Evolutionary conservation across 2,329 filamentous ascomycete species (phyloP).

Genomic region (Penicillium sp.): DNA sequence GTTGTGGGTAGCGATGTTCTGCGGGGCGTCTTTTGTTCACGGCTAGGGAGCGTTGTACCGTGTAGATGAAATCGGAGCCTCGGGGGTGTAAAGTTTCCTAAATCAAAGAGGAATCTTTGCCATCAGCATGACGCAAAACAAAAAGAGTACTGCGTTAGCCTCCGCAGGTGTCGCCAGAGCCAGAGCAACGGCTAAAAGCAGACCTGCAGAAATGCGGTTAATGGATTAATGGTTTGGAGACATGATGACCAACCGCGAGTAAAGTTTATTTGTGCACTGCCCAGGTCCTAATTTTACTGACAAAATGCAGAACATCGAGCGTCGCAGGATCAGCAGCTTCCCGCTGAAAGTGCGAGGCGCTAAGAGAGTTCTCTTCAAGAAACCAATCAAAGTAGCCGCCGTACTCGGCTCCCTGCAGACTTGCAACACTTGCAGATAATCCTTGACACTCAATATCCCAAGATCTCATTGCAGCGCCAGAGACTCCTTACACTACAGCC

Average conservation of each 20-base stretch:
- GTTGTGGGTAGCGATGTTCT: neutral
- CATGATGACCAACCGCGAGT: too few species aligned
- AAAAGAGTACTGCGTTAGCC: too few species aligned
- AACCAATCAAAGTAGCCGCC: slow-evolving; percentile 16
- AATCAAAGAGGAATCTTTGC: too few species aligned
- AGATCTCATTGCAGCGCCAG: neutral
- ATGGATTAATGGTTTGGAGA: too few species aligned
- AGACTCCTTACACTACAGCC: neutral
- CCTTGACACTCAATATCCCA: neutral
- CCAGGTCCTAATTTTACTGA: neutral
- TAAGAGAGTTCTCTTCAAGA: slow-evolving; percentile 1
- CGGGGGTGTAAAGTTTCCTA: too few species aligned
- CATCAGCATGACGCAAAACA: too few species aligned
- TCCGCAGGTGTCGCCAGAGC: neutral
- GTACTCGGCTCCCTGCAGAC: slow-evolving; percentile 10
- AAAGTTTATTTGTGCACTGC: neutral
- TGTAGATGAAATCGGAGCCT: neutral
- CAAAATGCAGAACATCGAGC: neutral
- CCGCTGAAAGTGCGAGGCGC: slow-evolving; percentile 15
- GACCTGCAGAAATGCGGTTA: neutral
- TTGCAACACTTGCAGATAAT: slow-evolving; percentile 11
- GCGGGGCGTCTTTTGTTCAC: neutral
- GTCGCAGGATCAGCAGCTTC: neutral
- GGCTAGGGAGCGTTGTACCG: neutral
- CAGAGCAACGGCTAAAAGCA: neutral